A percentile compares a stretch with the other conserved stretches of the same genome.
phyloP scores from a whole-genome alignment of 179 eudicot genomes.

The Patellifolia procumbens region DNA sequence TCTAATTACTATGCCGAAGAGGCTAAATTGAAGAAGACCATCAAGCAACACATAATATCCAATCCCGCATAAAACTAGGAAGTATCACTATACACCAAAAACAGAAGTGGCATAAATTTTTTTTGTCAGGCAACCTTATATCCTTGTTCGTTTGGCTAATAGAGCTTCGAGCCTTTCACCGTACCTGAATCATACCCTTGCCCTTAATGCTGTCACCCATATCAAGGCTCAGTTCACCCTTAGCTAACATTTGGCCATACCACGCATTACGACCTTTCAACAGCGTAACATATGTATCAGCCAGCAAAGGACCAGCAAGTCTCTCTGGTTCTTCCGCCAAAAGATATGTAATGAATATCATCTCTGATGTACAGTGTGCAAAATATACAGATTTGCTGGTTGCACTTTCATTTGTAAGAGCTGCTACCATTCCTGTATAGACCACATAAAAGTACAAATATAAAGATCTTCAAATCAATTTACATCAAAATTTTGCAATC shows the following conservation, averaged over 20 bases:
- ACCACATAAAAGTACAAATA: constrained; percentile 21
- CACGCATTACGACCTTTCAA: constrained; percentile 97
- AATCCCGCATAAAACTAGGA: background rate
- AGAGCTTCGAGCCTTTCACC: background rate
- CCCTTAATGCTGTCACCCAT: constrained; percentile 98
- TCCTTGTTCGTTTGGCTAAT: background rate
- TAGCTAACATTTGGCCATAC: constrained; percentile 94
- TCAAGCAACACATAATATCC: background rate
- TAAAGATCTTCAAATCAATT: background rate
- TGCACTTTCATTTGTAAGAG: constrained; percentile 91
- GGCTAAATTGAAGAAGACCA: constrained; percentile 5
- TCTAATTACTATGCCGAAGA: background rate
- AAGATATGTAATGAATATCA: constrained; percentile 92
- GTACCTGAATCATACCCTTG: constrained; percentile 94
- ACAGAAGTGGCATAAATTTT: background rate
- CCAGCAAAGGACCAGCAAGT: constrained; percentile 90
- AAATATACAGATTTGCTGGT: constrained; percentile 96
- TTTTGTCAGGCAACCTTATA: background rate
- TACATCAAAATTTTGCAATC: background rate
- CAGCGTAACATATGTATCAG: constrained; percentile 91
- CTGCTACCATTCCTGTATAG: constrained; percentile 85
- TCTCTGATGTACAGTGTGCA: constrained; percentile 94
- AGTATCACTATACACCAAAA: background rate
- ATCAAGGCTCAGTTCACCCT: constrained; percentile 77
- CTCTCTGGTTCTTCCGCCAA: constrained; percentile 85